Conservation (phyloP, 345 rosid genomes). For the Lumnitzera littorea region DNA sequence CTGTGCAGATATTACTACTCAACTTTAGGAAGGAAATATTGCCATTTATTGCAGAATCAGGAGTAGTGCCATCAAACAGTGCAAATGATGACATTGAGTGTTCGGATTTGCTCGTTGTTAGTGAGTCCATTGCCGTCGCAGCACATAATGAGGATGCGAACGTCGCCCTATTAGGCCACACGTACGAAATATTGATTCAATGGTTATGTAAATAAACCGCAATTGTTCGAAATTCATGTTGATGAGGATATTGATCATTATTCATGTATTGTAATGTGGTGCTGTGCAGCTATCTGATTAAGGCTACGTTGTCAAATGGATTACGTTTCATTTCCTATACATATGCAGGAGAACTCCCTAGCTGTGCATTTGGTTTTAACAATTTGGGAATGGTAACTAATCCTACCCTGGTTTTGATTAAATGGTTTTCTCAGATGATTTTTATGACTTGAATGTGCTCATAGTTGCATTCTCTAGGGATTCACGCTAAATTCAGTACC, state of each 20-base stretch:
- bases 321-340: conserved; percentile 36
- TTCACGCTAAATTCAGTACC: conserved; percentile 54
- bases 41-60: conserved; percentile 35
- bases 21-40: conserved; percentile 69
- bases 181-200: conserved; percentile 17
- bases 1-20: conserved; percentile 39
- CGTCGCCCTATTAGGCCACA: conserved; percentile 46
- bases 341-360: conserved; percentile 65
- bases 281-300: conserved; percentile 38
- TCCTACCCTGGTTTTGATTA: no score
- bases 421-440: no score
- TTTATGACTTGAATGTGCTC: not conserved
- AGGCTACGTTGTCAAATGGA: conserved; percentile 29
- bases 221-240: no score
- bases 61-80: not conserved
- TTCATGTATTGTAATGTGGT: not conserved
- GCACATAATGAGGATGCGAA: conserved; percentile 61
- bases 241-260: not conserved
- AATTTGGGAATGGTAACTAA: conserved; percentile 38
- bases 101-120: conserved; percentile 43
- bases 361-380: conserved; percentile 58
- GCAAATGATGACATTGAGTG: conserved; percentile 25
- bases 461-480: conserved; percentile 22
- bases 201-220: no score
- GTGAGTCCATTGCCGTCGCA: conserved; percentile 37